Evolutionary conservation across 305 asterid species (phyloP).

Genomic region (Euphrasia arctica): DNA sequence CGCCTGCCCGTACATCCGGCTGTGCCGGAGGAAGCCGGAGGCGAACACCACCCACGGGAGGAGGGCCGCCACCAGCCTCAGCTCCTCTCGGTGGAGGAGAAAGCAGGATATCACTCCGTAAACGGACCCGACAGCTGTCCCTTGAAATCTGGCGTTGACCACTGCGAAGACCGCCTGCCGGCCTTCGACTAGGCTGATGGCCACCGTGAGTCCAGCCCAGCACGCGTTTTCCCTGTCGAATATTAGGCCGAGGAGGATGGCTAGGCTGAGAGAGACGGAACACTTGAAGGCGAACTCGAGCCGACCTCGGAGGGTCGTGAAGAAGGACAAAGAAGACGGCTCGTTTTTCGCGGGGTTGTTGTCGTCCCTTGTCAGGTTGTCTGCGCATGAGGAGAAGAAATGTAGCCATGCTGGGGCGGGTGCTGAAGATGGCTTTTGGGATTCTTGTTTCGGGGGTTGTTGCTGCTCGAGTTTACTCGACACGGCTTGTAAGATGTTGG

Average conservation of each 20-base stretch:
- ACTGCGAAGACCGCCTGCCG: conserved; percentile 56
- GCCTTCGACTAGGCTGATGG: conserved; percentile 59
- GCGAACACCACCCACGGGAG: conserved; percentile 73
- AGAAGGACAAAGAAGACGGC: too few relatives aligned
- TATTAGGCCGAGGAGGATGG: conserved; percentile 52
- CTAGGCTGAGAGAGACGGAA: conserved; percentile 60
- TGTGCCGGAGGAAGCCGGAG: conserved; percentile 53
- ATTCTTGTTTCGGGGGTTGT: conserved; percentile 29
- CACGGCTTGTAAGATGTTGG: conserved; percentile 25
- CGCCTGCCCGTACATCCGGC: conserved; percentile 64
- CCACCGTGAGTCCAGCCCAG: conserved; percentile 84
- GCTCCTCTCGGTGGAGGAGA: conserved; percentile 38
- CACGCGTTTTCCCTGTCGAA: conserved; percentile 53
- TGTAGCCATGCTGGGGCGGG: conserved; percentile 34
- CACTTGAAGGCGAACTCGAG: conserved; percentile 54
- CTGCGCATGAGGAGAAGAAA: conserved; percentile 60
- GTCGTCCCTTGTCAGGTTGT: conserved; percentile 31
- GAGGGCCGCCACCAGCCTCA: conserved; percentile 58
- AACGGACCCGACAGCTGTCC: conserved; percentile 75
- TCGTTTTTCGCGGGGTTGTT: neutral
- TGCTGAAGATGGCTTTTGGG: conserved; percentile 23
- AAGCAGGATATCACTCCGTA: conserved; percentile 67
- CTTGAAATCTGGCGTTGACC: conserved; percentile 73
- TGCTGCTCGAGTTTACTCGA: conserved; percentile 34
- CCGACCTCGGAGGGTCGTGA: conserved; percentile 26